Evolutionary conservation across 2,329 filamentous ascomycete genomes (phyloP).

Genomic region (Orbilia blumenaviensis): DNA sequence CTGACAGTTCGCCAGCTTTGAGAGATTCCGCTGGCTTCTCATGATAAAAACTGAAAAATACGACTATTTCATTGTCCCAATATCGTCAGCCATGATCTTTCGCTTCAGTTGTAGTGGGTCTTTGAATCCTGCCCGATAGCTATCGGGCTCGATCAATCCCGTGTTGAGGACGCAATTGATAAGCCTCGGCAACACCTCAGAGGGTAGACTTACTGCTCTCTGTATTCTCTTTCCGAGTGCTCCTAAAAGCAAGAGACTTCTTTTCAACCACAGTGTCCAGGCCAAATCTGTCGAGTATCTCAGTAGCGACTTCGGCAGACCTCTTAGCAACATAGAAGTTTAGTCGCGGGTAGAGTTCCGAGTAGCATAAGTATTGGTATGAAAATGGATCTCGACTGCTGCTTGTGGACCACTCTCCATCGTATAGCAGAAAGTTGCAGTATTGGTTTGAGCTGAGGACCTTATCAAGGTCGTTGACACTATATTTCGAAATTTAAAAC

Average conservation of each 20-base stretch:
- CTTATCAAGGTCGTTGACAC: slow-evolving; percentile 21
- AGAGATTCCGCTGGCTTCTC: slow-evolving; percentile 33
- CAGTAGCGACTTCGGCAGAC: slow-evolving; percentile 18
- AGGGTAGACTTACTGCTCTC: neutral
- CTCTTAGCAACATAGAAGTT: slow-evolving; percentile 37
- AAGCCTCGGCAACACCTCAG: neutral
- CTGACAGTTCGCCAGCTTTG: slow-evolving; percentile 18
- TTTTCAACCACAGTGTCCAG: slow-evolving; percentile 15
- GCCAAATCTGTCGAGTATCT: slow-evolving; percentile 24
- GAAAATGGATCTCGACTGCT: slow-evolving; percentile 21
- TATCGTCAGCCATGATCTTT: neutral
- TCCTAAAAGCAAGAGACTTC: slow-evolving; percentile 29
- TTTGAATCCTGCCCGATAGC: too few relatives aligned
- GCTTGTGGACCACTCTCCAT: slow-evolving; percentile 35
- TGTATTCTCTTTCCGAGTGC: slow-evolving; percentile 11
- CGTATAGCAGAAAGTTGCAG: slow-evolving; percentile 38
- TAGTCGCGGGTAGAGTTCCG: slow-evolving; percentile 41
- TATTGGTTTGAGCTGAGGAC: slow-evolving; percentile 18
- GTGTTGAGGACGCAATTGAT: neutral
- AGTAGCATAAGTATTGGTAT: slow-evolving; percentile 43
- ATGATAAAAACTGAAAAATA: slow-evolving; percentile 40
- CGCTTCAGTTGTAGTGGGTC: neutral
- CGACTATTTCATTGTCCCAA: slow-evolving; percentile 12
- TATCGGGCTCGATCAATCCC: too few relatives aligned
- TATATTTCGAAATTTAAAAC: neutral